phyloP scores from a whole-genome alignment of 495 filamentous ascomycete genomes.

The Annulohypoxylon bovei region DNA sequence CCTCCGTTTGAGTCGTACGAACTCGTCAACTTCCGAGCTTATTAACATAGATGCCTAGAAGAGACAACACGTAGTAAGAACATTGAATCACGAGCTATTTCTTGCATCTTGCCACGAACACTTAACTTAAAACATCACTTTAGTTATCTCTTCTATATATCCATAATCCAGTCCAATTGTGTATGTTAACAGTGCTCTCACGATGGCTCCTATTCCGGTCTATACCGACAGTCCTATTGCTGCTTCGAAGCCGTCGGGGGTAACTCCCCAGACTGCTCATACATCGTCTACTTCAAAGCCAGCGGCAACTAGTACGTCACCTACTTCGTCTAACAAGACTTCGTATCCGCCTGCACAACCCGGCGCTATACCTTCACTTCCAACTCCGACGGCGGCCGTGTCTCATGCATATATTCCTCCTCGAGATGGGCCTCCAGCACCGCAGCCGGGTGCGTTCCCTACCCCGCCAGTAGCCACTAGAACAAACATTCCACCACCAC shows the following conservation, averaged over 20 bases:
- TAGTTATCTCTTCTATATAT: not conserved
- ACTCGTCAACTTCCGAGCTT: not conserved
- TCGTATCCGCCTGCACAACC: slow-evolving; percentile 61
- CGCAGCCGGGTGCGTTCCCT: slow-evolving; percentile 69
- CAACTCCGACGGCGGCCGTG: slow-evolving; percentile 47
- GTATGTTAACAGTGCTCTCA: slow-evolving; percentile 20
- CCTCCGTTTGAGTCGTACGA: not conserved
- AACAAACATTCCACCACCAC: slow-evolving; percentile 61
- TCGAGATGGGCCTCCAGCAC: slow-evolving; percentile 59
- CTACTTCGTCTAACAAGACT: slow-evolving; percentile 45
- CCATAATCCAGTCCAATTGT: not conserved
- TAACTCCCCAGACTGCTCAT: slow-evolving; percentile 61
- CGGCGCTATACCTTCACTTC: slow-evolving; percentile 49
- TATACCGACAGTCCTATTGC: slow-evolving; percentile 70
- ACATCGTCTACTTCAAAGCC: slow-evolving; percentile 35
- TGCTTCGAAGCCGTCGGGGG: slow-evolving; percentile 59
- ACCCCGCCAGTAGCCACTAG: slow-evolving; percentile 39
- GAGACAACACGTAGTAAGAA: slow-evolving; percentile 5
- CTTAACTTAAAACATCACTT: not conserved
- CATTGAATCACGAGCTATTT: not conserved
- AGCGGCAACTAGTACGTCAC: slow-evolving; percentile 49
- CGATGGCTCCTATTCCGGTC: slow-evolving; percentile 67
- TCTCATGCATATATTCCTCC: slow-evolving; percentile 38
- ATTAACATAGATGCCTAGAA: slow-evolving; percentile 7
- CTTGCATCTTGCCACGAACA: not conserved